These are phyloP conservation scores for Xerocomus cyaneibrunnescens DNA, from an alignment of 1,284 basidiomycete species.

Conservation along the genomic window DNA sequence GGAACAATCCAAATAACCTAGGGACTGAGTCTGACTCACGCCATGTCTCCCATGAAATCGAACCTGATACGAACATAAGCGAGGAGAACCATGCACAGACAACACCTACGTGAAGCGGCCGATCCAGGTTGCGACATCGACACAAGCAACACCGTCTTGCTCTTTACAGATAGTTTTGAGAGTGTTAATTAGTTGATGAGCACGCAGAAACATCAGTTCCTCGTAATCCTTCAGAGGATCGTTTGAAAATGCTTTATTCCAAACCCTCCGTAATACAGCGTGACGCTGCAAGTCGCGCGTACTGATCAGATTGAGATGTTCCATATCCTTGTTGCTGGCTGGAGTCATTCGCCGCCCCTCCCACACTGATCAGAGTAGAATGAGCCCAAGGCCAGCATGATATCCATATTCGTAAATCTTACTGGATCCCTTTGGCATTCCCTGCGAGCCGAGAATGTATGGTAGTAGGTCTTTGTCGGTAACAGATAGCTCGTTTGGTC, in stretches of 20 bases:
- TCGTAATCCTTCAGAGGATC: conserved; percentile 41
- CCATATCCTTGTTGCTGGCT: conserved; percentile 12
- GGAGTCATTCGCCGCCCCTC: conserved; percentile 22
- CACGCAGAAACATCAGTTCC: conserved; percentile 34
- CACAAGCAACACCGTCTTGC: conserved; percentile 4
- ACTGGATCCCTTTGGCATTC: conserved; percentile 31
- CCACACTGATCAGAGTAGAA: conserved; percentile 13
- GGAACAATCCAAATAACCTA: neutral
- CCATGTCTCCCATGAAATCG: conserved; percentile 32
- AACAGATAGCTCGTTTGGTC: conserved; percentile 31
- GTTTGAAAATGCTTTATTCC: conserved; percentile 43
- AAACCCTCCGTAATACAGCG: conserved; percentile 39
- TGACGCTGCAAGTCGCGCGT: conserved; percentile 38
- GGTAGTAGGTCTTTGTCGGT: conserved; percentile 25
- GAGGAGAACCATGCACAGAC: neutral
- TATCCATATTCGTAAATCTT: conserved; percentile 4
- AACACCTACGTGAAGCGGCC: conserved; percentile 22
- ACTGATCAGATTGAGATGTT: conserved; percentile 30
- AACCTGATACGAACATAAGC: conserved; percentile 16
- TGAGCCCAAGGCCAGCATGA: conserved; percentile 5
- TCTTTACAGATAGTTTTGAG: conserved; percentile 22
- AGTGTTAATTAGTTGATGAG: conserved; percentile 35
- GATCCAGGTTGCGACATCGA: conserved; percentile 24
- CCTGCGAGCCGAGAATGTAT: conserved; percentile 26
- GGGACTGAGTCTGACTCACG: conserved; percentile 18